These are phyloP conservation scores for Yamadazyma oceani DNA, from an alignment of 1,139 yeast species.

Conservation along the genomic window DNA sequence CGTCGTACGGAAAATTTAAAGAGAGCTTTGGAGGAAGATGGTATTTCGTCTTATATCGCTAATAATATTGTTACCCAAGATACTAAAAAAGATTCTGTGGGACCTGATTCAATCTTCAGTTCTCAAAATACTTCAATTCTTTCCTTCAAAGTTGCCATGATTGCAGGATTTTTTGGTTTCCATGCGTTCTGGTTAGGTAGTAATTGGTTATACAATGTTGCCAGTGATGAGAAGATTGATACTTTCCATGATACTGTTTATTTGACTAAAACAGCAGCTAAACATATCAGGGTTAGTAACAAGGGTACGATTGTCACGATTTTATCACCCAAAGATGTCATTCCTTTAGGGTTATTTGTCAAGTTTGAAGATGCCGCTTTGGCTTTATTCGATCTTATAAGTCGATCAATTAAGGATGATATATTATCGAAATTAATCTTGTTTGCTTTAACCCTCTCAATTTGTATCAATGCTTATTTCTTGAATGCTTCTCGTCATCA, in stretches of 20 bases:
- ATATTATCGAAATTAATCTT: constrained; percentile 77
- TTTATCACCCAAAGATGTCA: constrained; percentile 64
- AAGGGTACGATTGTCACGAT: constrained; percentile 65
- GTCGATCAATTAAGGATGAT: constrained; percentile 78
- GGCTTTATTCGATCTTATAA: constrained; percentile 54
- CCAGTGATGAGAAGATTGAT: constrained; percentile 16
- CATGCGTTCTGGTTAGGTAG: constrained; percentile 77
- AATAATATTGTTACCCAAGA: constrained; percentile 58
- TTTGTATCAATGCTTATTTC: constrained; percentile 79
- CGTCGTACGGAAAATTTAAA: constrained; percentile 81
- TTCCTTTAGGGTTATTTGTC: constrained; percentile 63
- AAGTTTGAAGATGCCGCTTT: constrained; percentile 65
- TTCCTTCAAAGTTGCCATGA: constrained; percentile 64
- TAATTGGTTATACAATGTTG: constrained; percentile 62
- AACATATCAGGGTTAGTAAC: constrained; percentile 41
- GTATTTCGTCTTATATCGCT: constrained; percentile 73
- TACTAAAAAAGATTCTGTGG: constrained; percentile 48
- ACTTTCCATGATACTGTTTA: constrained; percentile 9
- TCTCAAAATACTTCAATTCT: constrained; percentile 44
- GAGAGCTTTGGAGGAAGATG: constrained; percentile 90
- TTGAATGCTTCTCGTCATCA: constrained; percentile 74
- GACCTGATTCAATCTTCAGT: constrained; percentile 25
- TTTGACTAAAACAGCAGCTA: constrained; percentile 41
- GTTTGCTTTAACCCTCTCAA: constrained; percentile 70
- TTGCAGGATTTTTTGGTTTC: constrained; percentile 66